Percentiles rank a stretch among this genome's conserved stretches.
Conservation (phyloP, 2,329 filamentous ascomycete genomes). For the Diaporthe destruens region DNA sequence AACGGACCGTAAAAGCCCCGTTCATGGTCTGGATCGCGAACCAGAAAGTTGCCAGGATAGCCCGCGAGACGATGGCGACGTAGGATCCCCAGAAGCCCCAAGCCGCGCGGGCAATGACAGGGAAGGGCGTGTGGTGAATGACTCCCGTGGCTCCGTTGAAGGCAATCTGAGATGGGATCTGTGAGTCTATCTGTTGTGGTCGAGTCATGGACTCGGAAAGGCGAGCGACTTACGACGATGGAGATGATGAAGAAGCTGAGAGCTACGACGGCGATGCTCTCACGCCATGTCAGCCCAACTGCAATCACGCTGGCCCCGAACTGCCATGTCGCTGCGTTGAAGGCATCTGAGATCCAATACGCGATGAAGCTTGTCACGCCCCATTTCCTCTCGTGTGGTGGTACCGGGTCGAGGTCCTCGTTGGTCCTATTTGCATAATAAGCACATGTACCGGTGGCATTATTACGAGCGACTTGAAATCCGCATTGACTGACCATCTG, state of each 20-base stretch:
- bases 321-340: slow-evolving; percentile 53
- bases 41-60: slow-evolving; percentile 55
- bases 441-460: neutral
- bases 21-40: slow-evolving; percentile 51
- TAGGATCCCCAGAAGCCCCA: slow-evolving; percentile 54
- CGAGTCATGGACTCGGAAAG: neutral
- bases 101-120: slow-evolving; percentile 52
- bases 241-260: slow-evolving; percentile 41
- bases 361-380: slow-evolving; percentile 51
- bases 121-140: slow-evolving; percentile 54
- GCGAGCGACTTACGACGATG: slow-evolving; percentile 20
- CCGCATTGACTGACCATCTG: slow-evolving; percentile 19
- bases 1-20: slow-evolving; percentile 43
- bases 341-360: slow-evolving; percentile 54
- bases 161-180: slow-evolving; percentile 41
- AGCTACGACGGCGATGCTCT: slow-evolving; percentile 38
- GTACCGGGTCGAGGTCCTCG: slow-evolving; percentile 53
- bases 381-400: slow-evolving; percentile 54
- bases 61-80: slow-evolving; percentile 51
- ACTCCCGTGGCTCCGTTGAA: slow-evolving; percentile 53
- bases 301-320: slow-evolving; percentile 52
- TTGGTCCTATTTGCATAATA: slow-evolving; percentile 43
- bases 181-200: neutral
- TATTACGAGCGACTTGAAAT: too few species aligned
- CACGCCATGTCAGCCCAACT: slow-evolving; percentile 52